Conservation (phyloP, 169 alveolate species). For the Cryptosporidium bovis region DNA sequence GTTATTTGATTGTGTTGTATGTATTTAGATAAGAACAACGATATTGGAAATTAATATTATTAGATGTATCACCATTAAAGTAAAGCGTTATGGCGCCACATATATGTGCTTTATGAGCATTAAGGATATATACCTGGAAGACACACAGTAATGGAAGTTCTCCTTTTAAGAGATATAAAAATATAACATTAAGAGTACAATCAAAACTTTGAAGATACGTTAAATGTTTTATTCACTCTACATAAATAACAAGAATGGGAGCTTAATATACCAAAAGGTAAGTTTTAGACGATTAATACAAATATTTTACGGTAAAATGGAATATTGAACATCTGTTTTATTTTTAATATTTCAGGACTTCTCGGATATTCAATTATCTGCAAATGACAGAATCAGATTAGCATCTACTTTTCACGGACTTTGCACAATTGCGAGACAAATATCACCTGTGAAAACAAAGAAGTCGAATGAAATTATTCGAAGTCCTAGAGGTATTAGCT, state of each 20-base stretch:
- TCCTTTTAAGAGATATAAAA: not conserved
- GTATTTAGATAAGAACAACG: no score
- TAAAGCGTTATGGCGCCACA: no score
- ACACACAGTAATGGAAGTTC: no score
- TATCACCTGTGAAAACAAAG: slow-evolving; percentile 82
- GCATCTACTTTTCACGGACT: slow-evolving; percentile 95
- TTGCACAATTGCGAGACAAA: slow-evolving; percentile 90
- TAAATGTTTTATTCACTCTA: slow-evolving; percentile 83
- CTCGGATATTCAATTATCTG: slow-evolving; percentile 85
- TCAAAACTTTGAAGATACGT: no score
- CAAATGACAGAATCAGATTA: slow-evolving; percentile 91
- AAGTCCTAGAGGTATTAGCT: slow-evolving; percentile 86
- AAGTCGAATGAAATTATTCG: slow-evolving; percentile 68
- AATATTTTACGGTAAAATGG: not conserved
- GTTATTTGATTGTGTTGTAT: no score
- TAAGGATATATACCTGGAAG: no score
- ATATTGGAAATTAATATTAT: no score
- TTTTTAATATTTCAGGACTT: slow-evolving; percentile 81
- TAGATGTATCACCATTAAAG: no score
- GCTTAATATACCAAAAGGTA: slow-evolving; percentile 91
- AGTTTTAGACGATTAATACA: slow-evolving; percentile 13
- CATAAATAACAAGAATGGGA: slow-evolving; percentile 93
- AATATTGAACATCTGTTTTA: slow-evolving; percentile 1
- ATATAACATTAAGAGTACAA: no score
- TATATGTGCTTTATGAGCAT: no score